These are phyloP conservation scores for Nannochloris sp. DNA, from an alignment of 139 green algal species.

Conservation along the genomic window DNA sequence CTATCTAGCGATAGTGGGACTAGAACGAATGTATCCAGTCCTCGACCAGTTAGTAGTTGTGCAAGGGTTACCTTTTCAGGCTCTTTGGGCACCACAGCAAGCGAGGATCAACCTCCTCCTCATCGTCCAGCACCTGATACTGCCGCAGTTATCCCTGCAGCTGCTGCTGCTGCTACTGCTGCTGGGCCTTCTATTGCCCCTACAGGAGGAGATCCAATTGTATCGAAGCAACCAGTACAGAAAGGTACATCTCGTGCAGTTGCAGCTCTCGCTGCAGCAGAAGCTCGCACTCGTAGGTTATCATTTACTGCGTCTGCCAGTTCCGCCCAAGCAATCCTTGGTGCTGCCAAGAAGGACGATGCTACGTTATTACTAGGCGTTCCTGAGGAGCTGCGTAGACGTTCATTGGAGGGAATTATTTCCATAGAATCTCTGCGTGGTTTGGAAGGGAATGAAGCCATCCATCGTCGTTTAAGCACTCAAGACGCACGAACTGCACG, in stretches of 20 bases:
- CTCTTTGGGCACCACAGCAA: too few species aligned
- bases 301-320: not conserved
- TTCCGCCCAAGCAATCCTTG: not conserved
- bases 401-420: constrained; percentile 23
- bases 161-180: constrained; percentile 6
- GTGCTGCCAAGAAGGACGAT: not conserved
- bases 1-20: not conserved
- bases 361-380: constrained; percentile 9
- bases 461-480: constrained; percentile 9
- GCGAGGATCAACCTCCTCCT: not conserved
- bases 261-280: not conserved
- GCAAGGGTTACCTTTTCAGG: not conserved
- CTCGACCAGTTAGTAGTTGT: not conserved
- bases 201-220: not conserved
- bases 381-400: constrained; percentile 15
- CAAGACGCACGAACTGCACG: constrained; percentile 7
- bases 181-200: not conserved
- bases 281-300: not conserved
- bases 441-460: not conserved
- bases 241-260: not conserved
- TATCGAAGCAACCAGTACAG: not conserved
- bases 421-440: constrained; percentile 8
- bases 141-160: not conserved
- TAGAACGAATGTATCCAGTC: not conserved
- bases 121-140: too few species aligned